Evolutionary conservation across 805 yeast species (phyloP).

Genomic region (Zygosaccharomyces bailii): DNA sequence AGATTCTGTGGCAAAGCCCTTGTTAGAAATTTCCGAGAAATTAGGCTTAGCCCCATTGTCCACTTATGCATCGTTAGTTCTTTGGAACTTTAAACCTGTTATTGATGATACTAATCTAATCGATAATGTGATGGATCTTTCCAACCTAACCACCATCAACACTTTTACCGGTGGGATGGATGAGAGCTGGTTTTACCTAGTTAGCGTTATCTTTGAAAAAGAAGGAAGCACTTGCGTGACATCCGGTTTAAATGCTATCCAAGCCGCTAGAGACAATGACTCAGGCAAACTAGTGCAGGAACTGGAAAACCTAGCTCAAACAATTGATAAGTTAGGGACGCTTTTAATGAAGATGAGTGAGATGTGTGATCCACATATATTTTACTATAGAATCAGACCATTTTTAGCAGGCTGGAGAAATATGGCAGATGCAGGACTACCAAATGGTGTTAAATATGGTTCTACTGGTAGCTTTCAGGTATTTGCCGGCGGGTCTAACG

Average conservation of each 20-base stretch:
- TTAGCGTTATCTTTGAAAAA: conserved; percentile 81
- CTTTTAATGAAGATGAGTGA: conserved; percentile 81
- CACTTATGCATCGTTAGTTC: conserved; percentile 80
- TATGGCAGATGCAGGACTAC: conserved; percentile 82
- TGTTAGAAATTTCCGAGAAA: conserved; percentile 52
- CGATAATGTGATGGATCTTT: conserved; percentile 47
- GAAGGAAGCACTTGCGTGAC: conserved; percentile 71
- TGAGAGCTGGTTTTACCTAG: conserved; percentile 91
- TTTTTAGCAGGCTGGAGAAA: conserved; percentile 92
- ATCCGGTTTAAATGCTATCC: conserved; percentile 65
- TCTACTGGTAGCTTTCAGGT: conserved; percentile 51
- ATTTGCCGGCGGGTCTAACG: conserved; percentile 90
- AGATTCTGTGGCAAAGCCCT: conserved; percentile 63
- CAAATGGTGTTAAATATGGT: conserved; percentile 76
- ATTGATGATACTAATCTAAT: conserved; percentile 36
- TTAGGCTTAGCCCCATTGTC: conserved; percentile 82
- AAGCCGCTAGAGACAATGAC: conserved; percentile 49
- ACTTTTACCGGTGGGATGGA: conserved; percentile 89
- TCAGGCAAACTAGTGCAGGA: conserved; percentile 39
- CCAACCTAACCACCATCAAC: conserved; percentile 70
- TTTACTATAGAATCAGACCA: conserved; percentile 83
- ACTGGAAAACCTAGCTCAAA: conserved; percentile 66
- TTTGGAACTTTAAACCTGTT: conserved; percentile 80
- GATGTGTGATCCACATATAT: conserved; percentile 91
- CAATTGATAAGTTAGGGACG: conserved; percentile 68